Conservation (phyloP, 768 basidiomycete genomes). For the Hypholoma sublateritium region DNA sequence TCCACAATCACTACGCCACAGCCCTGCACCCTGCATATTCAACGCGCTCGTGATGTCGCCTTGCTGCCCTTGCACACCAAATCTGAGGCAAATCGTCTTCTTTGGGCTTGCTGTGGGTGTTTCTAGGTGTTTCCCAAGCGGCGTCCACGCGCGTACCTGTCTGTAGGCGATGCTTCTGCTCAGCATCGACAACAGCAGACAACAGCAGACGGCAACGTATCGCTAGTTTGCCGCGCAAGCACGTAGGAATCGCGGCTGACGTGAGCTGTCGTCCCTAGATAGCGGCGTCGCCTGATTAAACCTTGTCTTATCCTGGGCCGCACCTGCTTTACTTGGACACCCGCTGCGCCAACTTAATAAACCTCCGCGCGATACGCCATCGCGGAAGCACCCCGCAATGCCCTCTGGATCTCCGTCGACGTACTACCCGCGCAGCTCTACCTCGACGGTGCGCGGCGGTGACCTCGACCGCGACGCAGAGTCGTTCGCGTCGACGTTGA, state of each 20-base stretch:
- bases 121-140: too few relatives aligned
- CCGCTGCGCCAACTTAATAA: neutral
- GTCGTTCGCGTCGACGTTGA: conserved; percentile 12
- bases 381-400: neutral
- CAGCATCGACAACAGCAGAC: too few relatives aligned
- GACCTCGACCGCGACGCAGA: too few relatives aligned
- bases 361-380: neutral
- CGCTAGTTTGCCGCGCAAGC: neutral
- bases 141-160: too few relatives aligned
- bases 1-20: too few relatives aligned
- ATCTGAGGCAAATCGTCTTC: neutral
- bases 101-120: too few relatives aligned
- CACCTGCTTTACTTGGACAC: neutral
- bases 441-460: too few relatives aligned
- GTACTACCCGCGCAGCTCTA: too few relatives aligned
- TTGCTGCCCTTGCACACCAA: neutral
- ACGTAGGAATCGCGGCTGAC: neutral
- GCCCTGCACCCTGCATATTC: neutral
- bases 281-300: neutral
- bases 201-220: neutral
- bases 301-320: too few relatives aligned
- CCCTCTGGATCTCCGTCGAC: too few relatives aligned
- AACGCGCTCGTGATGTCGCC: neutral
- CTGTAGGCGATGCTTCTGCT: too few relatives aligned
- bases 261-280: neutral